Conservation (phyloP, 345 rosid species). For the Rhodomyrtus tomentosa region DNA sequence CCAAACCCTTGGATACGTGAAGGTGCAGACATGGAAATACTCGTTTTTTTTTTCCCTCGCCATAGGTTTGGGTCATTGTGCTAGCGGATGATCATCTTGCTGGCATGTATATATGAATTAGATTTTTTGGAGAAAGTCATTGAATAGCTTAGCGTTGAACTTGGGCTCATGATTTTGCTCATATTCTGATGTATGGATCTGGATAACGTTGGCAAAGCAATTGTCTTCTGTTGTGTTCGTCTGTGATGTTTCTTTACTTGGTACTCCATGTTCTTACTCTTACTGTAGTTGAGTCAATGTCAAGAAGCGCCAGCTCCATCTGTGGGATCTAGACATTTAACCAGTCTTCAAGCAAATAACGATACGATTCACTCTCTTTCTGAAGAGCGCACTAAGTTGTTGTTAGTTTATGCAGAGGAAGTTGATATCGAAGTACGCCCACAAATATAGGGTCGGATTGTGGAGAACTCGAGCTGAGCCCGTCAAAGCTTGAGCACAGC, state of each 20-base stretch:
- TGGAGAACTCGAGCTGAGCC: constrained; percentile 68
- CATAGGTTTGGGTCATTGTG: not conserved
- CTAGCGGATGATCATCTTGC: not conserved
- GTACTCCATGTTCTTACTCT: not conserved
- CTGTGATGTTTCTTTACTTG: not conserved
- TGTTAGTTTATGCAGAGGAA: constrained; percentile 53
- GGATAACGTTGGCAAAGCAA: not conserved
- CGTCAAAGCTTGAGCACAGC: constrained; percentile 20
- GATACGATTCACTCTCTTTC: not conserved
- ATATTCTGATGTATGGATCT: not conserved
- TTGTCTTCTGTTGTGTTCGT: not conserved
- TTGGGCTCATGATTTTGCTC: not conserved
- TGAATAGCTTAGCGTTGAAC: not conserved
- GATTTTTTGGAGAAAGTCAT: not conserved
- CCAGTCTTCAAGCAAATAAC: not conserved
- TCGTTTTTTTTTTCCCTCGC: not conserved
- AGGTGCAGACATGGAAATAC: not conserved
- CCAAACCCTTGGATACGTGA: not conserved
- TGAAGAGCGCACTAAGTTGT: not conserved
- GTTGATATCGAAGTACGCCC: constrained; percentile 56
- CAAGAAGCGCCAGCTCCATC: not conserved
- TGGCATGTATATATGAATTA: not conserved
- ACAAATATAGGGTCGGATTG: constrained; percentile 64
- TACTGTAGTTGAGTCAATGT: not conserved
- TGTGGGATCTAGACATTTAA: not conserved